Evolutionary conservation across 176 grass and related monocot species (phyloP).

Genomic region (Ensete ventricosum): DNA sequence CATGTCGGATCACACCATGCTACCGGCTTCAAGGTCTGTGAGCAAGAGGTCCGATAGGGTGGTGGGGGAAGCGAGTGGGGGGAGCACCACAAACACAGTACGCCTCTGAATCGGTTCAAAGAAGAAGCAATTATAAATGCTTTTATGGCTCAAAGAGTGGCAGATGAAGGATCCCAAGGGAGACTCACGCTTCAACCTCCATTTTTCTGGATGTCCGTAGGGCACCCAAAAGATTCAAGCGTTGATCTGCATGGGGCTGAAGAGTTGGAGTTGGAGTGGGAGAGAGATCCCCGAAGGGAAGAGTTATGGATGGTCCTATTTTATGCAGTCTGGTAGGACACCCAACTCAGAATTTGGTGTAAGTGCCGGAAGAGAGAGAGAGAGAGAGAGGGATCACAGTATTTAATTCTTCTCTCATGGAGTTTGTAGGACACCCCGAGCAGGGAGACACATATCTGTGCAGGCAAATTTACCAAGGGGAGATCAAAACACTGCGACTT

Average conservation of each 20-base stretch:
- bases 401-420: too few relatives aligned
- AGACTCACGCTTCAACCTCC: background rate
- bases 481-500: too few relatives aligned
- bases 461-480: too few relatives aligned
- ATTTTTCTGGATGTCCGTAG: background rate
- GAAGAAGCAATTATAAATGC: background rate
- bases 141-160: background rate
- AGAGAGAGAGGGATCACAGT: background rate
- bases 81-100: background rate
- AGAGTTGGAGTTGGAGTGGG: background rate
- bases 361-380: background rate
- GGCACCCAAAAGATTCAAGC: background rate
- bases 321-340: conserved; percentile 53
- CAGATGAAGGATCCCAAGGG: background rate
- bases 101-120: background rate
- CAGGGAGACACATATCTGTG: too few relatives aligned
- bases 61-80: background rate
- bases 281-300: background rate
- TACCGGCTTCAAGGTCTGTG: conserved; percentile 26
- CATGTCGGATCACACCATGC: conserved; percentile 24
- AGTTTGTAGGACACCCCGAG: too few relatives aligned
- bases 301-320: conserved; percentile 37
- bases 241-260: background rate
- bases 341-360: conserved; percentile 17
- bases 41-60: conserved; percentile 27